Base-by-base conservation (phyloP, 2,329 filamentous ascomycete genomes). In the Lomentospora prolificans region DNA sequence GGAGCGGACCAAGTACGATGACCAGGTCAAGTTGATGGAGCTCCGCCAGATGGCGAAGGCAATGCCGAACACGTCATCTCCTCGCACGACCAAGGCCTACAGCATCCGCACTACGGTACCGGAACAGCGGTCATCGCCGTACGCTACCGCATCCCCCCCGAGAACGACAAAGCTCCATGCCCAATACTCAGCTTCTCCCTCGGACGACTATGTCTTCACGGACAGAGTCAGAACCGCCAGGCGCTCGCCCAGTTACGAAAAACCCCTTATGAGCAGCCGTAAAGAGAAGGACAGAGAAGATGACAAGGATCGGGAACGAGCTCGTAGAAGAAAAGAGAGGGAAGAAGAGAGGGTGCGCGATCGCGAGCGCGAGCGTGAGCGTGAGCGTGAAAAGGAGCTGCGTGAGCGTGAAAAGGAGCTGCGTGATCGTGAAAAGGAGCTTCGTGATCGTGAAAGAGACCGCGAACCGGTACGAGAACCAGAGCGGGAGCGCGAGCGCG, bases 1-100 rank as follows among this genome's bases (percentile, higher is more conserved):
- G 5, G 82, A 85, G 66, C 78, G 89, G 58, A 71, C 75, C 57
- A 83, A 84, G 61, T 96, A 96, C 69, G 90, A 97, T 70, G 84
- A 90, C 54, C 80, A 85, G 66, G 76, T 86, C 59, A 82, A 78
- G 63, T 69, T 91, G 59, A 81, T 80, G 53, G 81, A 85, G 66
- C 71, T 89, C 64, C 79, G 79, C 66, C 82, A 80, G 69, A 71
- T 80, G 61, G 64, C 73, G 60, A 70, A 72, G 63, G 67, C 67
- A 60, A 72, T 75, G 63, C 63, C 71, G 58, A 73, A 73, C 57
- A 67, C 70, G 3, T 72, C 77, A 0, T 71, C 71, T 5, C 67
- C 75, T n/a, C 72, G 74, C 46, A 67, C 73, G 19, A 66, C 76
- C 10, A 56, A 66, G 25, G 64, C 64, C 55, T 60, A 48, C 41